Conservation (phyloP, 1,139 yeast genomes). For the Sugiyamaella japonica region DNA sequence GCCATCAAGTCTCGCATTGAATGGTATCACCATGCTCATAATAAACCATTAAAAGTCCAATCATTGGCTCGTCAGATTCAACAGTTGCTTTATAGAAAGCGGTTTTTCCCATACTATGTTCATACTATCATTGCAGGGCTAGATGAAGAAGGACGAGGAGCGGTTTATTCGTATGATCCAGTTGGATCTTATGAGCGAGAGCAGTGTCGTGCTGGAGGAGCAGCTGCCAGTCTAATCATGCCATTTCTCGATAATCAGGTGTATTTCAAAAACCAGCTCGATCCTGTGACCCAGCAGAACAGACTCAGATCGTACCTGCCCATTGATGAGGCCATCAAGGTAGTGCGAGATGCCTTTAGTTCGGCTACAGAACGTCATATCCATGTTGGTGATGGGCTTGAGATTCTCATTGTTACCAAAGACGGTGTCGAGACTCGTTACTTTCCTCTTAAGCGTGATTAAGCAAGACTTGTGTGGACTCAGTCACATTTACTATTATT, state of each 20-base stretch:
- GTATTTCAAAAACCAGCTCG: conserved; percentile 86
- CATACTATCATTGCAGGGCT: conserved; percentile 93
- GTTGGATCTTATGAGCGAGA: conserved; percentile 98
- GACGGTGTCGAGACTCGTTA: conserved; percentile 86
- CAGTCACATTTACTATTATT: not conserved
- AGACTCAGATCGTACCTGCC: conserved; percentile 61
- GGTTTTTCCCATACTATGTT: conserved; percentile 96
- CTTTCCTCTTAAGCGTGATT: conserved; percentile 88
- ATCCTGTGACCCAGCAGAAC: conserved; percentile 66
- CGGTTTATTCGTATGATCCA: conserved; percentile 94
- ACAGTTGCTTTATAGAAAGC: conserved; percentile 84
- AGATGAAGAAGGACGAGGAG: conserved; percentile 93
- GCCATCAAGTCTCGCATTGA: conserved; percentile 73
- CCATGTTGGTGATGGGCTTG: conserved; percentile 95
- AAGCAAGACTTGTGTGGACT: no score
- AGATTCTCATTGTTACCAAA: conserved; percentile 84
- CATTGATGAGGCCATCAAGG: conserved; percentile 79
- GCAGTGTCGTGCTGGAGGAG: conserved; percentile 97
- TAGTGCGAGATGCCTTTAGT: conserved; percentile 90
- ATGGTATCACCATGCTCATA: conserved; percentile 93
- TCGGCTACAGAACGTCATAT: conserved; percentile 98
- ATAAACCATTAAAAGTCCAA: conserved; percentile 63
- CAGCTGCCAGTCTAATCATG: conserved; percentile 94
- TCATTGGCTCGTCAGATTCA: conserved; percentile 92
- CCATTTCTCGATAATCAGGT: conserved; percentile 98